Evolutionary conservation across 2,329 filamentous ascomycete genomes (phyloP).

Genomic region (Lasiodiplodia sp.): DNA sequence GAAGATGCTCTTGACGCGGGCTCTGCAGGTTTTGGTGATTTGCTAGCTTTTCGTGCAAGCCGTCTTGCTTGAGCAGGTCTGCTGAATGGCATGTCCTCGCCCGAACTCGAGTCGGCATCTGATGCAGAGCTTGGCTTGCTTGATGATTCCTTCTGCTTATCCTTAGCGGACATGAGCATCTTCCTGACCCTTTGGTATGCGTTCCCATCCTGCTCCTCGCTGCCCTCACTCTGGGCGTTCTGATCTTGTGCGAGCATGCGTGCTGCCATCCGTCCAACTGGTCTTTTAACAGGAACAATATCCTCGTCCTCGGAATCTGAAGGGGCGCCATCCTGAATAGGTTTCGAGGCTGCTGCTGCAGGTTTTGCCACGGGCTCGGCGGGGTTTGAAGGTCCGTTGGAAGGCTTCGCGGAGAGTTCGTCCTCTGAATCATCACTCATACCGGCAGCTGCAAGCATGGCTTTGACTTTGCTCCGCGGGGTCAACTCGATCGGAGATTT

Average conservation of each 20-base stretch:
- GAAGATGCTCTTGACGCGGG: constrained; percentile 47
- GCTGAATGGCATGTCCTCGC: constrained; percentile 28
- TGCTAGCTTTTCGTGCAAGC: not conserved
- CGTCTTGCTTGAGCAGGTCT: not conserved
- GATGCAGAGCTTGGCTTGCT: constrained; percentile 19
- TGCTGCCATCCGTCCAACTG: constrained; percentile 70
- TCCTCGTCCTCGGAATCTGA: constrained; percentile 38
- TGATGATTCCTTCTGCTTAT: constrained; percentile 33
- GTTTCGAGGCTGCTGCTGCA: not conserved
- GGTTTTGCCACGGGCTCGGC: constrained; percentile 4
- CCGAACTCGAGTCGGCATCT: constrained; percentile 33
- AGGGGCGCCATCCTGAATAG: not conserved
- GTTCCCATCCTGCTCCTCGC: constrained; percentile 41
- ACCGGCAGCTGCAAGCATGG: constrained; percentile 26
- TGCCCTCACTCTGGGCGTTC: constrained; percentile 33
- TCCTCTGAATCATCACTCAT: constrained; percentile 29
- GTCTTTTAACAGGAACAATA: constrained; percentile 47
- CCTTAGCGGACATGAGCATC: constrained; percentile 49
- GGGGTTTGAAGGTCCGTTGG: not conserved
- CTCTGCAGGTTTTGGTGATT: constrained; percentile 1
- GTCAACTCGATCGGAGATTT: constrained; percentile 29
- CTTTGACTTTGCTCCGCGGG: constrained; percentile 28
- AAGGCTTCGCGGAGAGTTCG: constrained; percentile 14
- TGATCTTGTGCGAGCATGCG: constrained; percentile 57
- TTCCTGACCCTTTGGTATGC: constrained; percentile 55